Percentiles rank a stretch among this genome's conserved stretches.
Evolutionary conservation across 1,284 basidiomycete species (phyloP).

Genomic region (Pseudozyma tsukubaensis): DNA sequence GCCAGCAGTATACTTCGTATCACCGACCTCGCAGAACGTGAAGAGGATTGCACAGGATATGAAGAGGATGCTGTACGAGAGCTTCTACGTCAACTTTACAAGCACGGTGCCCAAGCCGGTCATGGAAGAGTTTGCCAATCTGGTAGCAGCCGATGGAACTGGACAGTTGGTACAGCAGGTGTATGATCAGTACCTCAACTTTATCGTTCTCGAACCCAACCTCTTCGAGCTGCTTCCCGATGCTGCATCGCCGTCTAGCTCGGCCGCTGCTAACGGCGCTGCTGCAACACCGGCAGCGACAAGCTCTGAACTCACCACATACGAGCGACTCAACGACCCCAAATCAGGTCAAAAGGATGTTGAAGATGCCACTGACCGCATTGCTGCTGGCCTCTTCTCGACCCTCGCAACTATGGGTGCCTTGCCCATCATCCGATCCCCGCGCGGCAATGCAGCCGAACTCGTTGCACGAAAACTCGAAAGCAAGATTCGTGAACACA

Average conservation of each 20-base stretch:
- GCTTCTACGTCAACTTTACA: conserved; percentile 94
- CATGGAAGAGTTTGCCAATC: conserved; percentile 91
- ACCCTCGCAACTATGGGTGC: conserved; percentile 91
- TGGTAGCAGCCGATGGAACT: conserved; percentile 85
- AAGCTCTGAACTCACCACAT: conserved; percentile 71
- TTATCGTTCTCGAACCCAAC: conserved; percentile 92
- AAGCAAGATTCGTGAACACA: conserved; percentile 88
- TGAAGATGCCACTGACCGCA: conserved; percentile 90
- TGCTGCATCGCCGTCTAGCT: conserved; percentile 56
- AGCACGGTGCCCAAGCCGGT: conserved; percentile 87
- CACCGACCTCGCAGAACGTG: conserved; percentile 87
- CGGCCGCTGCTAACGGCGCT: conserved; percentile 26
- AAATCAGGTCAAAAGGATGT: conserved; percentile 89
- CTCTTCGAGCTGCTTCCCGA: conserved; percentile 87
- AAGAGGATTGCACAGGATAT: conserved; percentile 76
- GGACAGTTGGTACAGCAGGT: conserved; percentile 73
- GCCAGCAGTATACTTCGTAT: conserved; percentile 95
- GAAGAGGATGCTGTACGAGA: conserved; percentile 87
- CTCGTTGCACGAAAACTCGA: conserved; percentile 97
- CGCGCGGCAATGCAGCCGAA: conserved; percentile 95
- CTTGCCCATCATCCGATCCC: conserved; percentile 93
- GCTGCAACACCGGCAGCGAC: conserved; percentile 35
- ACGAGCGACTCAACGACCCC: conserved; percentile 91
- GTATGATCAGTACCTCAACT: conserved; percentile 87
- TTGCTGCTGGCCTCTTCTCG: conserved; percentile 90